Evolutionary conservation across 2,329 filamentous ascomycete species (phyloP).

Genomic region (Balansia obtecta): DNA sequence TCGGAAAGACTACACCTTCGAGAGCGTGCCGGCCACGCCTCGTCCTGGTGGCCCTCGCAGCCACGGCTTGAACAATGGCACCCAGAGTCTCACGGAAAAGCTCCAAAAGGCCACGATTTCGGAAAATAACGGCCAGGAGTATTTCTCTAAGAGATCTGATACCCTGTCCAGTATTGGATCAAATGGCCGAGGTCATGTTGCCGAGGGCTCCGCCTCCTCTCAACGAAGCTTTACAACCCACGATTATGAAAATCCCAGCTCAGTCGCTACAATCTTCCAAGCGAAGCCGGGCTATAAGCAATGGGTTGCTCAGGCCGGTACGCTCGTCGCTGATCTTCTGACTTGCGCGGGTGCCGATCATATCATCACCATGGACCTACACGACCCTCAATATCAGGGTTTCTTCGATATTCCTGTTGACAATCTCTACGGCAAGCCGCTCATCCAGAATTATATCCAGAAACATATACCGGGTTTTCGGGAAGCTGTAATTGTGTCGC

Average conservation of each 20-base stretch:
- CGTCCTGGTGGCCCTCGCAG: conserved; percentile 58
- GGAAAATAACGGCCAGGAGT: conserved; percentile 18
- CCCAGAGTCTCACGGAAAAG: conserved; percentile 57
- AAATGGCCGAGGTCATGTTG: conserved; percentile 23
- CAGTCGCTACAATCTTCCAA: conserved; percentile 44
- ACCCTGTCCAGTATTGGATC: conserved; percentile 22
- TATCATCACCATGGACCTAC: conserved; percentile 94
- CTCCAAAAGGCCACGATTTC: conserved; percentile 55
- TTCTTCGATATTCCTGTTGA: conserved; percentile 99
- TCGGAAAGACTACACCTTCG: conserved; percentile 67
- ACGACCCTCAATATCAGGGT: conserved; percentile 93
- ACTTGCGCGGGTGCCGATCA: conserved; percentile 95
- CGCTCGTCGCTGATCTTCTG: conserved; percentile 83
- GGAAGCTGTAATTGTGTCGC: conserved; percentile 85
- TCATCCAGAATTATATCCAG: conserved; percentile 60
- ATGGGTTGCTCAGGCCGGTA: conserved; percentile 96
- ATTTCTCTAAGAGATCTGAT: conserved; percentile 24
- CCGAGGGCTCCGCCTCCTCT: conserved; percentile 27
- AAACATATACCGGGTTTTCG: conserved; percentile 74
- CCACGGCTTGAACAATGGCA: conserved; percentile 49
- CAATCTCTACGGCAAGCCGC: conserved; percentile 79
- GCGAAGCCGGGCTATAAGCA: conserved; percentile 92
- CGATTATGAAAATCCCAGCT: conserved; percentile 48
- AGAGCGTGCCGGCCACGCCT: conserved; percentile 82
- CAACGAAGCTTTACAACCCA: conserved; percentile 47